Evolutionary conservation across 306 rosid species (phyloP).

Genomic region (Mimosa pudica): DNA sequence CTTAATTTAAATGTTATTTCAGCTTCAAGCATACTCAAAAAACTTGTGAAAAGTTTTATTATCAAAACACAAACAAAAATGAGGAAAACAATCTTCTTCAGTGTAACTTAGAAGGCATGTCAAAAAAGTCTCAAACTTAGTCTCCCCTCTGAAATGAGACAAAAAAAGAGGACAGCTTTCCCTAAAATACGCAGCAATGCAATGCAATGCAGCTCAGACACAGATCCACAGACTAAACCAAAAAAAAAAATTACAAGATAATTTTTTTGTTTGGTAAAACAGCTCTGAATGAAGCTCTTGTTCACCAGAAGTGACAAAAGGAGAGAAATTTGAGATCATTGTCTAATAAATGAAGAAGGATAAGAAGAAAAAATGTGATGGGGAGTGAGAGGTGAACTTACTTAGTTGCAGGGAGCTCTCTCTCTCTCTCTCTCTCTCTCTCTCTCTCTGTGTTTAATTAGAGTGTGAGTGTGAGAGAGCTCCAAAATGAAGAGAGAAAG

Average conservation of each 20-base stretch:
- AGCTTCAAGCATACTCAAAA: neutral
- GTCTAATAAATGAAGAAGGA: neutral
- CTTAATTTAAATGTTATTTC: neutral
- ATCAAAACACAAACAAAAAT: neutral
- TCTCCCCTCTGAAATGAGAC: neutral
- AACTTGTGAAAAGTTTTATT: neutral
- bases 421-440: conserved; percentile 34
- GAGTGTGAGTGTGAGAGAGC: conserved; percentile 27
- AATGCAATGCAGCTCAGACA: conserved; percentile 8
- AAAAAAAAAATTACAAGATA: neutral
- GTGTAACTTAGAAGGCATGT: neutral
- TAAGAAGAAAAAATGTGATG: neutral
- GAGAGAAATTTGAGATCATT: neutral
- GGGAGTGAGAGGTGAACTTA: conserved; percentile 38
- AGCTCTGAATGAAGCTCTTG: neutral
- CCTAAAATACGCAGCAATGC: conserved; percentile 11
- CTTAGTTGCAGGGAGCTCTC: conserved; percentile 47
- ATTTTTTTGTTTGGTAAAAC: neutral
- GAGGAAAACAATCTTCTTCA: neutral
- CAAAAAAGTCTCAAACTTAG: neutral
- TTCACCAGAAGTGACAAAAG: neutral
- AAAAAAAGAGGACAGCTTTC: neutral
- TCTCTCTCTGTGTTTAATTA: conserved; percentile 38
- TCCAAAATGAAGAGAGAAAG: conserved; percentile 13
- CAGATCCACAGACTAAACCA: conserved; percentile 4